These are phyloP conservation scores for Phytopythium montanum DNA, from an alignment of 352 stramenopile species.

Conservation along the genomic window DNA sequence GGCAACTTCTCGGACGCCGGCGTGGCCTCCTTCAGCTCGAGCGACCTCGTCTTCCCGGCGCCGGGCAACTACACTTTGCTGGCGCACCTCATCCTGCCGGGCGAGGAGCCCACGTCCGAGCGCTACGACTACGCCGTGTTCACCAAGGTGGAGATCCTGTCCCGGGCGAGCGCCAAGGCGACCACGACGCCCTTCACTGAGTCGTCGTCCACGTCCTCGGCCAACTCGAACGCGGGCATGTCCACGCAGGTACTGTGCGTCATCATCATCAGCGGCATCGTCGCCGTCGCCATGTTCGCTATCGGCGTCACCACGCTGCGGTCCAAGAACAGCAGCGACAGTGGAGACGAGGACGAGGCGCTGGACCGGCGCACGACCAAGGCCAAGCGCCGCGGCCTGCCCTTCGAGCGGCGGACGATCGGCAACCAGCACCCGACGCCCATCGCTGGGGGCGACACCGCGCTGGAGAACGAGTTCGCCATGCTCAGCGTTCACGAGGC, in stretches of 20 bases:
- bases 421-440: slow-evolving; percentile 14
- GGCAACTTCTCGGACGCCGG: slow-evolving; percentile 52
- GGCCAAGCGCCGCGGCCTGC: slow-evolving; percentile 24
- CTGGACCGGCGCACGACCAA: slow-evolving; percentile 3
- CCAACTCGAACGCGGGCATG: slow-evolving; percentile 27
- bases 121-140: slow-evolving; percentile 72
- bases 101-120: slow-evolving; percentile 27
- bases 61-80: slow-evolving; percentile 50
- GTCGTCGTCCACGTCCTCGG: slow-evolving; percentile 16
- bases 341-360: slow-evolving; percentile 15
- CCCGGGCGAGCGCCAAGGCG: slow-evolving; percentile 19
- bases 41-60: slow-evolving; percentile 44
- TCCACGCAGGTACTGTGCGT: slow-evolving; percentile 61
- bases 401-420: slow-evolving; percentile 11
- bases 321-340: slow-evolving; percentile 34
- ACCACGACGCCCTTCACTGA: slow-evolving; percentile 31
- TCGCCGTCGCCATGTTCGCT: slow-evolving; percentile 50
- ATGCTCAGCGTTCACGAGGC: slow-evolving; percentile 77
- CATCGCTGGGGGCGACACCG: slow-evolving; percentile 19
- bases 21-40: slow-evolving; percentile 44
- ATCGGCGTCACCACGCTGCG: slow-evolving; percentile 65
- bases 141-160: slow-evolving; percentile 35
- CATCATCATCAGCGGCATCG: slow-evolving; percentile 70
- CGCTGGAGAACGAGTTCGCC: slow-evolving; percentile 64
- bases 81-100: slow-evolving; percentile 61